Evolutionary conservation across 2,329 filamentous ascomycete genomes (phyloP), one percentile per base, ranked within the genome.

Genomic region (Sporothrix mexicana): DNA sequence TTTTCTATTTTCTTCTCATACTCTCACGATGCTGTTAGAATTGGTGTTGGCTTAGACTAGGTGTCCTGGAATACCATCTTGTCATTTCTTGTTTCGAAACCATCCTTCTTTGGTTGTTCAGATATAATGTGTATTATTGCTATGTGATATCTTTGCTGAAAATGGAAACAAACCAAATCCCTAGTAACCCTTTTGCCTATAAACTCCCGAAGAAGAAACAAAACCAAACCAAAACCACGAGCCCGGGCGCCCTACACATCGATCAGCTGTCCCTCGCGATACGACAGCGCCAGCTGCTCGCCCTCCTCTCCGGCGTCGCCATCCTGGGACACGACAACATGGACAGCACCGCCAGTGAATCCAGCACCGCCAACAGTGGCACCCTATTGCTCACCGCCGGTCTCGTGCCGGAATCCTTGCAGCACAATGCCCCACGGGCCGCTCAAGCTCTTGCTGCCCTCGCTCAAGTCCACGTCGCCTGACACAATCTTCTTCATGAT

Each of bases 401-500:
- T 80, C 10, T 85, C 86, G 12, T 80, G 81, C 78, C 83, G 86
- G 76, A 88, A 84, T 0, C 86, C 86, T 71, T 88, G 85, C 2
- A 88, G 75, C 8, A 88, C 81, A 2, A 83, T 81, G 15, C 82
- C 84, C 86, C 86, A 88, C 12, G 83, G 81, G 0, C 84, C 83
- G 62, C 82, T 82, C 4, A 81, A 77, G 64, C 79, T 80, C 74
- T 85, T 83, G 72, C 86, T 67, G 47, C 55, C 73, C 25, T 74
- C 82, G 3, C 81, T 78, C 15, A 84, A 81, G 23, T 88, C 86
- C 71, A 90, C 84, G 72, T 85, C 88, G 13, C 92, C 91, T 12
- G 86, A 90, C 0, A 91, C 90, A 74, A 96, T 89, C 74, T 87
- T 88, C 76, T 92, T 88, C 86, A 94, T 91, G 76, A 94, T 85